Evolutionary conservation across 2,329 filamentous ascomycete genomes (phyloP).

Genomic region (Colletotrichum simmondsii): DNA sequence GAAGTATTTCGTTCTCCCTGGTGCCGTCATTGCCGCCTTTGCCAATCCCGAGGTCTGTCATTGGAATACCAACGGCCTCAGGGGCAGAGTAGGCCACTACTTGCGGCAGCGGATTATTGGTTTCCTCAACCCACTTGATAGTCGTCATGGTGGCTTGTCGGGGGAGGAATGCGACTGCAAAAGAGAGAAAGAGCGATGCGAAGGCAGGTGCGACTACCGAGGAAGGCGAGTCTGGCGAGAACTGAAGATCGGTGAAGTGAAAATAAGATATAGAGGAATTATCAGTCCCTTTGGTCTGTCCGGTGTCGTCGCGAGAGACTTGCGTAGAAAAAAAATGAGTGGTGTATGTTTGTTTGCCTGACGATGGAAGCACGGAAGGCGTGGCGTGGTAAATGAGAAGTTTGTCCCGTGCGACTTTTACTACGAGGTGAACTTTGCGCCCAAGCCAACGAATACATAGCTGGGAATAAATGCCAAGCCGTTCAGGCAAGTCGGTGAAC

Average conservation of each 20-base stretch:
- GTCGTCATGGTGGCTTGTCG: not conserved
- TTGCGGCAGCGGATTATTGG: constrained; percentile 23
- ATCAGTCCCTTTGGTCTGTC: not conserved
- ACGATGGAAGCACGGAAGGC: not conserved
- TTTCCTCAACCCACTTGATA: constrained; percentile 18
- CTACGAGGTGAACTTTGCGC: not conserved
- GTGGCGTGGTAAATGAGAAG: not conserved
- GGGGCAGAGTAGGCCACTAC: constrained; percentile 22
- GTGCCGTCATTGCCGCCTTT: constrained; percentile 2
- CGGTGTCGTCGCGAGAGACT: not conserved
- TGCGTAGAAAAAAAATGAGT: not conserved
- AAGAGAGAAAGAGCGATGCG: not conserved
- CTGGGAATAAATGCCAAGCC: not conserved
- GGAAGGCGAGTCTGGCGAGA: not conserved
- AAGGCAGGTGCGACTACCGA: not conserved
- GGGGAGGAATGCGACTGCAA: not conserved
- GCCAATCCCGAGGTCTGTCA: not conserved
- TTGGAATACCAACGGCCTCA: constrained; percentile 20
- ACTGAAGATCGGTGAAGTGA: not conserved
- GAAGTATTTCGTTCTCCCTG: constrained; percentile 1
- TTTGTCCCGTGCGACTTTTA: not conserved
- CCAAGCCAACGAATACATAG: not conserved
- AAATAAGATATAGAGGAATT: not conserved
- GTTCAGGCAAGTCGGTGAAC: too few relatives aligned
- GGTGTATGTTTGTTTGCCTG: not conserved